Evolutionary conservation across 805 yeast species (phyloP), one percentile per base, ranked within the genome.

Genomic region (Candida multigemmis): DNA sequence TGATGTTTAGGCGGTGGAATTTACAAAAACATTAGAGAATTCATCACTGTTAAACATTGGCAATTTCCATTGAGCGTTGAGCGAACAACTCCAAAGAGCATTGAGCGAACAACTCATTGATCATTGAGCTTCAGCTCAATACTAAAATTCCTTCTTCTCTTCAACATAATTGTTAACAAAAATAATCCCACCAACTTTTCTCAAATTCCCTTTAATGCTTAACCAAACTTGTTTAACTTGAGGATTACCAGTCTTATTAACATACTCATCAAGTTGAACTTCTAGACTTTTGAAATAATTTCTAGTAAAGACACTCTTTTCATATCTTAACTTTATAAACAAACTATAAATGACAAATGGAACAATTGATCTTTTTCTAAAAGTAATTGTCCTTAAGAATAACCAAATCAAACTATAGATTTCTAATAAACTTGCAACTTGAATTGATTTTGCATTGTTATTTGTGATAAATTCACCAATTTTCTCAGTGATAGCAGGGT

Each of bases 291-390:
- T 74, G 47, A 84, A 61, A 17, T 74, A 75, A 36, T 69, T 60
- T 54, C 83, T 77, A 30, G 85, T 78, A 58, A 74, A 76, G 16
- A 72, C 60, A 3, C 91, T 79, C 39, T 74, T 75, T 47, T 84
- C 93, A 48, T 65, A 82, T 53, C 94, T 73, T 31, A 79, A 52
- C 53, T 82, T 82, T 53, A 85, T 64, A 58, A 87, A 87, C 8
- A 71, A 31, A 8, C 70, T 46, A 46, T 74, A 79, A 7, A 65
- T 45, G 19, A 71, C 42, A 17, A 80, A 58, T 3, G 73, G 62
- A 27, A 74, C 38, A 68, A 83, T 67, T 19, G 87, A 76, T 43
- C 74, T 71, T 39, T 56, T 63, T 46, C 73, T 66, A 59, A 74
- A 77, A n/a, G 75, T 43, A 22, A 80, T 16, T 11, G 77, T 64